Percentiles rank a stretch among this genome's conserved stretches.
These are phyloP conservation scores for Neurospora crassa DNA, from an alignment of 2,329 filamentous ascomycete species.

Conservation along the genomic window DNA sequence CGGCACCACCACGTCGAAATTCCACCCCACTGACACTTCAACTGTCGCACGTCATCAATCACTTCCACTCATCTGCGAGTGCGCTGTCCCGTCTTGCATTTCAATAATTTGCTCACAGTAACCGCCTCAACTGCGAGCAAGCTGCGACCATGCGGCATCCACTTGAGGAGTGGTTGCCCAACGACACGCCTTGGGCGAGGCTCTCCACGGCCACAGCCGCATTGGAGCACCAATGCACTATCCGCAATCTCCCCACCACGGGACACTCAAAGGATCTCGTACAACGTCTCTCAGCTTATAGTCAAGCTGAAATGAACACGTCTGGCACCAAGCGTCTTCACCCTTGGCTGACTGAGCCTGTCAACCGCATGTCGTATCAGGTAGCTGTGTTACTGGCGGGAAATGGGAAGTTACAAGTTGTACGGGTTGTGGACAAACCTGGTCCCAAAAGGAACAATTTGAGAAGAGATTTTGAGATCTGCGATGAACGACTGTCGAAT, in stretches of 20 bases:
- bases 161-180: background rate
- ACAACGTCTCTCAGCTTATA: background rate
- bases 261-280: background rate
- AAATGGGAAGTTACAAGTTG: accelerated
- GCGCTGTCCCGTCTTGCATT: background rate
- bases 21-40: background rate
- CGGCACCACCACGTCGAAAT: background rate
- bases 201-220: background rate
- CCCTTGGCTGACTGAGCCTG: background rate
- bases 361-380: background rate
- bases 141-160: background rate
- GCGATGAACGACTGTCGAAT: background rate
- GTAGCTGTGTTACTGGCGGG: too few species aligned
- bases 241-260: background rate
- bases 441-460: background rate
- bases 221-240: background rate
- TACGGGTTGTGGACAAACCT: background rate
- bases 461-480: background rate
- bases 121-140: background rate
- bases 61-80: background rate
- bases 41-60: background rate
- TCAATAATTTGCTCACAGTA: background rate
- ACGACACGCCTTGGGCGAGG: background rate
- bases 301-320: background rate
- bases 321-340: background rate